Conservation (phyloP, 73 alveolate species). For the Blepharisma stoltei region DNA sequence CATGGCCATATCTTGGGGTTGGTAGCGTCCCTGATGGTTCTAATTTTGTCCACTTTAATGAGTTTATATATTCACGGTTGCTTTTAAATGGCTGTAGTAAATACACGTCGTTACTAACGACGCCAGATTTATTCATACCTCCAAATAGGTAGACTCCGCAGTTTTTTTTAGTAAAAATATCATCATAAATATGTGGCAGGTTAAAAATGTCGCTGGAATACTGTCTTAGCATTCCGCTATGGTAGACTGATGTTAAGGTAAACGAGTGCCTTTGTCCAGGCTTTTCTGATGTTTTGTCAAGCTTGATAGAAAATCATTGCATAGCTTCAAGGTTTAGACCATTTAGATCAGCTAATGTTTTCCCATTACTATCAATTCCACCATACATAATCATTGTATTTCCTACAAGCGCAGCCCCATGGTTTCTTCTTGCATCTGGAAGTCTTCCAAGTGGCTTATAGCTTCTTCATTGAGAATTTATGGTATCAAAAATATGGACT, state of each 20-base stretch:
- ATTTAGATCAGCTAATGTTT: not conserved
- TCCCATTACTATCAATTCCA: not conserved
- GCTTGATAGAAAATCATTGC: not conserved
- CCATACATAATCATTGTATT: not conserved
- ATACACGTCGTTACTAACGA: not conserved
- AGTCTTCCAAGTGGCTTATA: not conserved
- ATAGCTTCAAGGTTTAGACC: not conserved
- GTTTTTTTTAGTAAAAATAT: not conserved
- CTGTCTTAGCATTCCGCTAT: not conserved
- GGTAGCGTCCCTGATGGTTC: not conserved
- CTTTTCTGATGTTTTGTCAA: not conserved
- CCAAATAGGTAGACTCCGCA: not conserved
- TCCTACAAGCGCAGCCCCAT: not conserved
- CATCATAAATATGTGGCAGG: not conserved
- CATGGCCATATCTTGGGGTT: not conserved
- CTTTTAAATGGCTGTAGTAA: not conserved
- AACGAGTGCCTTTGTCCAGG: not conserved
- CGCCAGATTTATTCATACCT: not conserved
- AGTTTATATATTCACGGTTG: not conserved
- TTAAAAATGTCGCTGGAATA: not conserved
- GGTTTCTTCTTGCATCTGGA: not conserved
- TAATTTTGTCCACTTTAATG: not conserved
- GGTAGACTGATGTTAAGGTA: not conserved
- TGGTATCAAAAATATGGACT: not conserved
- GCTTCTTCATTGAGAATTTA: not conserved